Percentiles rank a stretch among this genome's conserved stretches.
These are phyloP conservation scores for Aureobasidium sp. DNA, from an alignment of 2,329 filamentous ascomycete genomes.

Conservation along the genomic window DNA sequence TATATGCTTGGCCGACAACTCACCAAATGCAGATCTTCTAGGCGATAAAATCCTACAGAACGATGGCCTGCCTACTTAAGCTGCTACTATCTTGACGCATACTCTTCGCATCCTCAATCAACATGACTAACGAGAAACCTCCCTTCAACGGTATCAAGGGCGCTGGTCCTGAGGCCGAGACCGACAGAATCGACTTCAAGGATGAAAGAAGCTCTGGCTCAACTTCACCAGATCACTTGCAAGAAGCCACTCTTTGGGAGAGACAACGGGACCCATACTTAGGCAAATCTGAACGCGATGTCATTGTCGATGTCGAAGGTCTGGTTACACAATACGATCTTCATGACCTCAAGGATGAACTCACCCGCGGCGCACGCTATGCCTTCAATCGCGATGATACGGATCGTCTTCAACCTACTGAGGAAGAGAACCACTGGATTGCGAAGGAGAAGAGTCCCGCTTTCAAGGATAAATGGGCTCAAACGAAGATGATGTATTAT, in stretches of 20 bases:
- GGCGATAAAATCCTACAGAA: background rate
- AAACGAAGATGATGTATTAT: slow-evolving; percentile 54
- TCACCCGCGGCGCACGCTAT: slow-evolving; percentile 31
- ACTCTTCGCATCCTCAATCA: background rate
- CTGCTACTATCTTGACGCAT: background rate
- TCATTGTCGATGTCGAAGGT: slow-evolving; percentile 30
- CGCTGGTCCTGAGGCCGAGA: background rate
- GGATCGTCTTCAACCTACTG: slow-evolving; percentile 51
- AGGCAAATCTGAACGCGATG: slow-evolving; percentile 32
- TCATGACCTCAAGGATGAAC: slow-evolving; percentile 26
- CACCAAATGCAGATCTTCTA: slow-evolving; percentile 7
- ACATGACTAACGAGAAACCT: slow-evolving; percentile 9
- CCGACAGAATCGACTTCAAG: slow-evolving; percentile 13
- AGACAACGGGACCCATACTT: slow-evolving; percentile 30
- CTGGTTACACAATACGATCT: slow-evolving; percentile 30
- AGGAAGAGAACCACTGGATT: slow-evolving; percentile 64
- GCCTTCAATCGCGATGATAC: slow-evolving; percentile 29
- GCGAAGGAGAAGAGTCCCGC: slow-evolving; percentile 69
- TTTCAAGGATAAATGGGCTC: slow-evolving; percentile 73
- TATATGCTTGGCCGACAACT: slow-evolving; percentile 10
- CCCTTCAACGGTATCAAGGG: background rate
- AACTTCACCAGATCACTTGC: background rate
- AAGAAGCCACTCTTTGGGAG: slow-evolving; percentile 12
- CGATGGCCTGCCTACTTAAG: background rate
- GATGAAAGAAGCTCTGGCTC: slow-evolving; percentile 13